Percentiles rank a stretch among this genome's conserved stretches.
phyloP scores from a whole-genome alignment of 2,329 filamentous ascomycete genomes.

The Beauveria pseudobassiana region DNA sequence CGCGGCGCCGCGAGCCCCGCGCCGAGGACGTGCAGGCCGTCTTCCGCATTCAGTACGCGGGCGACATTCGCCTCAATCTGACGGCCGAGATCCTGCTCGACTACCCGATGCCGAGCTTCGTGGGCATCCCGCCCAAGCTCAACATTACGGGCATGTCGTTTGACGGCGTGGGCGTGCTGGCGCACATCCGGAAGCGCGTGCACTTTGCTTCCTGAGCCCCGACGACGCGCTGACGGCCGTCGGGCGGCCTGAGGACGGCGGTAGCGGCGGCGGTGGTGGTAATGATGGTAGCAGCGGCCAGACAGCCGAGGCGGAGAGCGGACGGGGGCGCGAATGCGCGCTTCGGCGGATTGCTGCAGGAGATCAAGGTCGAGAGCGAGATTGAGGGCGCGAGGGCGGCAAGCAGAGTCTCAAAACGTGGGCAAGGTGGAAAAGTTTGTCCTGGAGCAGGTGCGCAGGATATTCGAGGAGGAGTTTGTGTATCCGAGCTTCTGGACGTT shows the following conservation, averaged over 20 bases:
- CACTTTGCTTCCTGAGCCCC: slow-evolving; percentile 88
- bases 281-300: slow-evolving; percentile 10
- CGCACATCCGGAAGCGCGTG: slow-evolving; percentile 79
- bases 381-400: slow-evolving; percentile 83
- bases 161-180: slow-evolving; percentile 87
- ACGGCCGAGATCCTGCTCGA: slow-evolving; percentile 94
- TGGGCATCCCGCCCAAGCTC: slow-evolving; percentile 86
- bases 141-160: slow-evolving; percentile 94
- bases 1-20: slow-evolving; percentile 60
- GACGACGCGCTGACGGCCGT: slow-evolving; percentile 79
- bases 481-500: slow-evolving; percentile 99
- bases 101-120: slow-evolving; percentile 97
- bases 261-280: slow-evolving; percentile 16
- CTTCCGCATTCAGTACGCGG: slow-evolving; percentile 81
- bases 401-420: slow-evolving; percentile 97
- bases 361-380: slow-evolving; percentile 94
- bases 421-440: slow-evolving; percentile 98
- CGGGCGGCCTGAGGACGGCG: slow-evolving; percentile 40
- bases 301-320: slow-evolving; percentile 15
- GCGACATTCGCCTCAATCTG: slow-evolving; percentile 78
- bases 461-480: slow-evolving; percentile 98
- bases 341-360: slow-evolving; percentile 74
- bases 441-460: slow-evolving; percentile 88
- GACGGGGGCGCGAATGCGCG: slow-evolving; percentile 19
- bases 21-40: slow-evolving; percentile 89